These are phyloP conservation scores for Suillus clintonianus DNA, from an alignment of 768 basidiomycete species.

Conservation along the genomic window DNA sequence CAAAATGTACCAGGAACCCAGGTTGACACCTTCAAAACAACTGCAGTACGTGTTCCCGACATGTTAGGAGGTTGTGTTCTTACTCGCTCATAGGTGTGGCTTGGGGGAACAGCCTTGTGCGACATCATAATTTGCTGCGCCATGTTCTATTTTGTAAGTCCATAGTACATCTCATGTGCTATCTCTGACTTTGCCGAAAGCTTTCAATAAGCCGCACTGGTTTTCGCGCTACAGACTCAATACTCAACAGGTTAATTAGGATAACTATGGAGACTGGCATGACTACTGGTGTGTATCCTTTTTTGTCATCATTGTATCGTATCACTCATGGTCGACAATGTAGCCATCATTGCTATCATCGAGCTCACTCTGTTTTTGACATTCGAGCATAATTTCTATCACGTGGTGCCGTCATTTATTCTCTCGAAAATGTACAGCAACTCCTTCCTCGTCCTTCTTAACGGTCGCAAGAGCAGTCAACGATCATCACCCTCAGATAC, in stretches of 20 bases:
- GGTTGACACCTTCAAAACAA: not conserved
- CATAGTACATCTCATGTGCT: not conserved
- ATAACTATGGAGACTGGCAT: not conserved
- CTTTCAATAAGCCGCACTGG: not conserved
- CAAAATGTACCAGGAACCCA: not conserved
- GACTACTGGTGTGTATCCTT: not conserved
- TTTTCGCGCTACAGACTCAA: not conserved
- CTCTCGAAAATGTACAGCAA: not conserved
- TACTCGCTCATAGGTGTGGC: not conserved
- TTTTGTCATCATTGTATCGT: not conserved
- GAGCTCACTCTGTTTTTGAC: not conserved
- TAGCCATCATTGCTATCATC: not conserved
- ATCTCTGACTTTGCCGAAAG: not conserved
- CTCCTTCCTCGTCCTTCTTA: not conserved
- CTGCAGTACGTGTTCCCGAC: not conserved
- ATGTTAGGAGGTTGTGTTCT: not conserved
- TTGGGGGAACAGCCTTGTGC: not conserved
- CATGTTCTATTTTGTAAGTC: not conserved
- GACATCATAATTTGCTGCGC: not conserved
- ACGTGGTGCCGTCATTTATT: not conserved
- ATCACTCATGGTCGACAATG: not conserved
- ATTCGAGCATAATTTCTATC: not conserved
- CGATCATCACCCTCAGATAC: not conserved
- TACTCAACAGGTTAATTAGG: not conserved
- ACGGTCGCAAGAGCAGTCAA: not conserved